A percentile compares a stretch with the other conserved stretches of the same genome.
Conservation (phyloP, 2,329 filamentous ascomycete genomes). For the Ceratocystiopsis minuta region DNA sequence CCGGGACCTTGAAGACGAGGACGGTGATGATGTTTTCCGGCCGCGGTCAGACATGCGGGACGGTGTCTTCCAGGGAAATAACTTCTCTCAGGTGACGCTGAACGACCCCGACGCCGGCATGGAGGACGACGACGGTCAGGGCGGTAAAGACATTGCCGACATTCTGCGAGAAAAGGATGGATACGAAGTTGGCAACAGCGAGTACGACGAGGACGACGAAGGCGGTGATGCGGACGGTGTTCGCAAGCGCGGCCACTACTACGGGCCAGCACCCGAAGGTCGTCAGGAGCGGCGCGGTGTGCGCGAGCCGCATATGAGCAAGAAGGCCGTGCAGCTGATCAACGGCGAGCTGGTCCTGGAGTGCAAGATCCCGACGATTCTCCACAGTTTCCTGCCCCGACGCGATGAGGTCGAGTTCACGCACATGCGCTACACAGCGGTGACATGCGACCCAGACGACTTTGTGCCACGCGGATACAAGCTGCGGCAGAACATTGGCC, state of each 20-base stretch:
- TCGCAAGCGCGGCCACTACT: constrained; percentile 27
- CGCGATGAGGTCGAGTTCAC: constrained; percentile 93
- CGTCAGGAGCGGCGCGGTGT: constrained; percentile 79
- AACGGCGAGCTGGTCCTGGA: constrained; percentile 95
- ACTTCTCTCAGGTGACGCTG: constrained; percentile 34
- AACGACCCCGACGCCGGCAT: constrained; percentile 20
- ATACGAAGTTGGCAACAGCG: background rate
- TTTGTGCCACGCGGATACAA: constrained; percentile 90
- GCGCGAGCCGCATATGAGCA: constrained; percentile 70
- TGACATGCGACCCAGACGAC: constrained; percentile 78
- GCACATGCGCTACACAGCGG: constrained; percentile 84
- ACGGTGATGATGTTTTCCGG: constrained; percentile 53
- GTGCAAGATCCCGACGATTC: constrained; percentile 96
- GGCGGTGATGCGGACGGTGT: too few species aligned
- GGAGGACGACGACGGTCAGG: constrained; percentile 12
- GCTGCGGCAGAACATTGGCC: constrained; percentile 76
- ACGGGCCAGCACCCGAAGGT: constrained; percentile 72
- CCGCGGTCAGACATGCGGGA: constrained; percentile 31
- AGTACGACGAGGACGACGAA: constrained; percentile 40
- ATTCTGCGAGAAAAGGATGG: constrained; percentile 2
- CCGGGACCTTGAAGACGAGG: constrained; percentile 2
- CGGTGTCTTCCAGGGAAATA: constrained; percentile 24
- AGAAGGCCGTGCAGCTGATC: constrained; percentile 88
- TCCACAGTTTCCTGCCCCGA: constrained; percentile 89
- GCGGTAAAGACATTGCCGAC: constrained; percentile 13